These are phyloP conservation scores for Cymbidium sinense DNA, from an alignment of 106 monocot species.

Conservation along the genomic window DNA sequence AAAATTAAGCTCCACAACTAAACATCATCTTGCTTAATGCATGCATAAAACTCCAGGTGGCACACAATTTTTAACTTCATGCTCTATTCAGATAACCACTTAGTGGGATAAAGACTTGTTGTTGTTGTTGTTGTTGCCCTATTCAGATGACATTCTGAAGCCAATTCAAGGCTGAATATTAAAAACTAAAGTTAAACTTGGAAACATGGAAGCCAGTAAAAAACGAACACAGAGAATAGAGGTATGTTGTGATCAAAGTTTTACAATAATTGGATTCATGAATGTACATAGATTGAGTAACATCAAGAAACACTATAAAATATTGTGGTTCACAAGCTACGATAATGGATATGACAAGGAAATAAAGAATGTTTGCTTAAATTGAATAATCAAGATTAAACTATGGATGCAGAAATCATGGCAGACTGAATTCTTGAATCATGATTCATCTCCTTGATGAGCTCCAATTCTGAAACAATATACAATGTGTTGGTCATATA, in stretches of 20 bases:
- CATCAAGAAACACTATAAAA: background rate
- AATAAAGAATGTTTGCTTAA: too few species aligned
- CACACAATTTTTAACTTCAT: too few species aligned
- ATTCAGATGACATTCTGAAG: background rate
- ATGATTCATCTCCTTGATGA: background rate
- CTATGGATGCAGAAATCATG: too few species aligned
- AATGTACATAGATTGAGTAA: background rate
- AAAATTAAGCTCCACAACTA: too few species aligned
- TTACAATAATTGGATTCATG: background rate
- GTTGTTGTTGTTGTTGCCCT: too few species aligned
- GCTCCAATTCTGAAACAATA: background rate
- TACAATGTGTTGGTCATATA: background rate
- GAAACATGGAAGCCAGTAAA: background rate
- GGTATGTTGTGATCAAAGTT: background rate
- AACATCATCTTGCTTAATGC: too few species aligned
- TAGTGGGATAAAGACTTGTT: too few species aligned
- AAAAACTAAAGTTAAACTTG: background rate
- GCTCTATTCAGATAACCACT: too few species aligned
- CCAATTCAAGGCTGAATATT: background rate
- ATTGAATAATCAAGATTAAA: too few species aligned
- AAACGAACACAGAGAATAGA: background rate
- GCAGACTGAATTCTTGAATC: background rate
- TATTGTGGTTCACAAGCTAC: background rate
- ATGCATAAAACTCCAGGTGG: too few species aligned
- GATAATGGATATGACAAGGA: too few species aligned